Evolutionary conservation across 371 early-diverging fungal species (phyloP), one percentile per base, ranked within the genome.

Genomic region (Nematocida sp.): DNA sequence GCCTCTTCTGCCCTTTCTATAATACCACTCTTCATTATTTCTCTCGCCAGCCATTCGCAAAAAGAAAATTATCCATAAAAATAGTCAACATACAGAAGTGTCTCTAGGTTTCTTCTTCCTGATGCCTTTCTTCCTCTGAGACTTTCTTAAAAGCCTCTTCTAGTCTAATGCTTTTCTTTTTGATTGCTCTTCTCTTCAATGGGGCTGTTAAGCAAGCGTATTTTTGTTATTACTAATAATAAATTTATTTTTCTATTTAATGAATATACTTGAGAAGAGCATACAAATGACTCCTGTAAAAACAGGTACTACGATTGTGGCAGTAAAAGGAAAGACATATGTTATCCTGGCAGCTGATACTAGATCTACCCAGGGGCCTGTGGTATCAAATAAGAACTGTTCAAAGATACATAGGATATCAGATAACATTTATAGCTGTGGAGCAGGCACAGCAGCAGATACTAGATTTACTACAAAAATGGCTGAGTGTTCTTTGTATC

Each of bases 371-470:
- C 88, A 87, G 57, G 97, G 95, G 3, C 89, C 93, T 29, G 92
- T 96, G 80, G 96, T 98, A 15, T 93, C 94, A 13, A 94, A 98
- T 86, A 98, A 96, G 85, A 95, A 96, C 85, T 95, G 96, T 84
- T 88, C 89, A 82, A 98, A 98, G 87, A 93, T 98, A 66, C 97
- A 96, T 83, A 91, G 91, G 78, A 86, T 98, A 65, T 90, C 95
- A 49, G 95, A 95, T 78, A 96, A 96, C 85, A 95, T 98, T 86
- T 94, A 92, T 85, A 95, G 96, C 84, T 93, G 95, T 83, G 97
- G 99, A 78, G 99, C 97, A 27, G 97, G 99, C 79, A 96, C 97
- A 21, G 96, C 97, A 37, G 99, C 96, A 11, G 99, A 98, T 85
- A 95, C 95, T 27, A 91, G 92, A 79, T 89, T 90, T 78, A 92